Evolutionary conservation across 176 grass and related monocot species (phyloP).

Genomic region (Triticum timopheevii): DNA sequence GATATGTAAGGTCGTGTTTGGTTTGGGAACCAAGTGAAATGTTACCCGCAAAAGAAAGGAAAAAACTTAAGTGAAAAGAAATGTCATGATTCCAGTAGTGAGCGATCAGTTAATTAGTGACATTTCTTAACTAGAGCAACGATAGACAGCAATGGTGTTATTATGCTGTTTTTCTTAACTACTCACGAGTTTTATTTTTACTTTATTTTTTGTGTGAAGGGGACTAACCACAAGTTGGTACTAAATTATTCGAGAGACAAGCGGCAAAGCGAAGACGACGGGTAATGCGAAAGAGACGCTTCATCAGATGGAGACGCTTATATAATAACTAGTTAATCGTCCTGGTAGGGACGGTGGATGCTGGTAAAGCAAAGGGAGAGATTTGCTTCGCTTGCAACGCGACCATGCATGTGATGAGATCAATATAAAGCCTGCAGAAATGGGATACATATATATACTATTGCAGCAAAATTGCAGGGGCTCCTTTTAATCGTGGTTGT

Average conservation of each 20-base stretch:
- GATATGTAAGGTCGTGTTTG: too few relatives aligned
- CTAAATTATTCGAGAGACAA: neutral
- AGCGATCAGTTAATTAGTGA: neutral
- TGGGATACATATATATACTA: neutral
- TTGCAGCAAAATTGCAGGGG: neutral
- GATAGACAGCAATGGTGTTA: neutral
- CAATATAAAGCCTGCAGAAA: neutral
- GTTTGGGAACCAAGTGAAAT: too few relatives aligned
- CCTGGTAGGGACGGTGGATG: neutral
- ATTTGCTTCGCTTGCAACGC: constrained; percentile 7
- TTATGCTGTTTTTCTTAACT: neutral
- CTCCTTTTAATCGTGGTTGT: neutral
- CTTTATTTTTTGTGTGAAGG: too few relatives aligned
- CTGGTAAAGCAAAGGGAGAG: neutral
- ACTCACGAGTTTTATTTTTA: neutral
- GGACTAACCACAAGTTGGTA: neutral
- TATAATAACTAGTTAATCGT: neutral
- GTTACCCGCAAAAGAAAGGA: too few relatives aligned
- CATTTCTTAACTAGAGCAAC: neutral
- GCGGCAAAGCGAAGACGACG: constrained; percentile 12
- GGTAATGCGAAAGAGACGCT: constrained; percentile 4
- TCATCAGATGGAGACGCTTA: neutral
- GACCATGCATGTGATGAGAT: neutral
- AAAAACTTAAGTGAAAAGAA: too few relatives aligned
- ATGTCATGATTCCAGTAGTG: too few relatives aligned